A percentile compares a stretch with the other conserved stretches of the same genome.
phyloP scores from a whole-genome alignment of 2,329 filamentous ascomycete species.

The Drechslera avenae region DNA sequence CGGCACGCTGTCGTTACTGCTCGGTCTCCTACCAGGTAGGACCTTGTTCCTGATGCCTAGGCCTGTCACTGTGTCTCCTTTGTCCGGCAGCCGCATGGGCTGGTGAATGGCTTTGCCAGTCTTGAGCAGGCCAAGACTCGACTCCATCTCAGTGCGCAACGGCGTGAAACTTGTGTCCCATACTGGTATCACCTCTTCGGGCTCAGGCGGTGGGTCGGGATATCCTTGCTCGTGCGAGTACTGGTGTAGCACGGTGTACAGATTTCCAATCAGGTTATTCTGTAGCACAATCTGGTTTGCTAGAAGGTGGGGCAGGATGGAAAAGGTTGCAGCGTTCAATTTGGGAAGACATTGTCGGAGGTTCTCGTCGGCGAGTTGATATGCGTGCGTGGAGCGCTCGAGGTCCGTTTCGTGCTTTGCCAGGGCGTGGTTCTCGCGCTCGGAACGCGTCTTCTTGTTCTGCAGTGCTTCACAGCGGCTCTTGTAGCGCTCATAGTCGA shows the following conservation, averaged over 20 bases:
- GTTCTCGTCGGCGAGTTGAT: constrained; percentile 75
- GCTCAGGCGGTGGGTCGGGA: constrained; percentile 72
- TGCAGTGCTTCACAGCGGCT: constrained; percentile 70
- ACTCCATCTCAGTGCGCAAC: constrained; percentile 69
- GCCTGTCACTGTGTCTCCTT: constrained; percentile 53
- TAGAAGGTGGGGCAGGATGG: constrained; percentile 73
- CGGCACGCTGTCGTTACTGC: constrained; percentile 46
- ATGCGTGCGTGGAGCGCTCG: constrained; percentile 69
- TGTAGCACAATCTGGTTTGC: constrained; percentile 75
- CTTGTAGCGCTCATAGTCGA: constrained; percentile 81
- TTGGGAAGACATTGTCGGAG: constrained; percentile 73
- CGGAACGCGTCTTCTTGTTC: constrained; percentile 71
- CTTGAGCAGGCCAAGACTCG: constrained; percentile 64
- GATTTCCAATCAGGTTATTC: constrained; percentile 75
- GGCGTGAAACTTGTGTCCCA: constrained; percentile 70
- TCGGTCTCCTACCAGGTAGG: constrained; percentile 34
- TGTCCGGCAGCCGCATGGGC: constrained; percentile 58
- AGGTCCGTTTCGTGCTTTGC: constrained; percentile 75
- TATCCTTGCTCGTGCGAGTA: constrained; percentile 73
- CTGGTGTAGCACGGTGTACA: constrained; percentile 76
- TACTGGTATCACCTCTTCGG: constrained; percentile 70
- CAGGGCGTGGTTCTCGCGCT: constrained; percentile 74
- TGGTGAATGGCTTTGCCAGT: constrained; percentile 69
- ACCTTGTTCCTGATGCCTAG: constrained; percentile 55
- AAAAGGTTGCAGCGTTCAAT: constrained; percentile 72